Evolutionary conservation across 768 basidiomycete species (phyloP), one percentile per base, ranked within the genome.

Genomic region (Tricholoma bakamatsutake): DNA sequence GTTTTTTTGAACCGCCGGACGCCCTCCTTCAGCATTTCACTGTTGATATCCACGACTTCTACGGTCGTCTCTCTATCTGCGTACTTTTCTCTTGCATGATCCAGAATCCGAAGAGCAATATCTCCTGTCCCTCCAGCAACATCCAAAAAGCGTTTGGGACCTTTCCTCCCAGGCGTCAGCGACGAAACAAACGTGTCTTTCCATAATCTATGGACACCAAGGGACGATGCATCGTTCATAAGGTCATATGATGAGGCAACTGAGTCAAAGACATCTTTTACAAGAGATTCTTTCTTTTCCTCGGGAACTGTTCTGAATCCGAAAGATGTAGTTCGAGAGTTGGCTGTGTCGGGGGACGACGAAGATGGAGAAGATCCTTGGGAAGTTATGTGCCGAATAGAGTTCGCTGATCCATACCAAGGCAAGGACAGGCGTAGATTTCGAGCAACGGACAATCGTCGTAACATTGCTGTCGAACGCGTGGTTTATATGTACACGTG

Each of bases 191-290:
- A 90, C 15, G 85, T 78, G 69, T 98, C 94, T 72, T 98, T 99
- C 97, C 97, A 99, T 21, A 99, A 75, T 53, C 97, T 81, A 67
- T 98, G 97, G 9, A 98, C 87, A 34, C 97, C 97, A 58, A 98
- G 73, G 3, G 97, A 98, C 70, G 94, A 90, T n/a, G 94, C 92
- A 67, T 98, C 97, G 77, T 99, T 99, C 96, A 99, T 97, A 40
- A 98, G 70, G 71, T 98, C 97, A 73, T 99, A 99, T 45, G 82
- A 88, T 34, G 91, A 88, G 42, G 97, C 94, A 55, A 99, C 97
- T 6, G 92, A 96, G 66, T 91, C 85, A 73, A 99, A 99, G 51
- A 99, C 95, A 60, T 81, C 82, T 64, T 90, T 92, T 59, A 99
- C 97, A 46, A 98, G 79, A 2, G 80, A 73, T 73, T 98, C 96